Base-by-base conservation (phyloP, 2,329 filamentous ascomycete species). In the Alternaria ventricosa region DNA sequence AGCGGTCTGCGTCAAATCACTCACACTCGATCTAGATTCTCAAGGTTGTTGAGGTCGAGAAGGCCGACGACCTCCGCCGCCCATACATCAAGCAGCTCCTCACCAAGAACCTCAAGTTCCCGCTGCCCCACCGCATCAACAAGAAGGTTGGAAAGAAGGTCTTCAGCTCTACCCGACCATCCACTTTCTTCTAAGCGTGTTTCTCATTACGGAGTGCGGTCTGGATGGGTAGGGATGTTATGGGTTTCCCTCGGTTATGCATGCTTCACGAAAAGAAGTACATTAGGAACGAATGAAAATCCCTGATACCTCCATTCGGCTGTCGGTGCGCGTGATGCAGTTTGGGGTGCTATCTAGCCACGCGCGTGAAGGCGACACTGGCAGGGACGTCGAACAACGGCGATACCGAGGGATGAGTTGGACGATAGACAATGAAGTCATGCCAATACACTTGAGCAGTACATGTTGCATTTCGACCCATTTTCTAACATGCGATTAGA, bases 41-140 rank as follows among this genome's bases (percentile, higher is more conserved):
- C 84, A 96, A 96, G 86, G 95, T 99, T 79, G 92, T 97, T 80
- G 96, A 99, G 88, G 84, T 99, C 81, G 92, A 97, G 88, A 97
- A 97, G 90, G 87, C 85, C 81, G 93, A 94, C 76, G 93, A 96
- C 82, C 87, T 99, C 88, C 96, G 95, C 88, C 93, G 96, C 84
- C 95, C 96, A 75, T 99, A 99, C 91, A 97, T 99, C 89, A 96
- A 94, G 89, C 96, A 99, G 88, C 93, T 99, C 84, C 86, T 97
- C 83, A 86, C 88, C 85, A 98, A 98, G 92, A 84, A 89, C 85
- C 92, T 99, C 85, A 93, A 92, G 86, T 99, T 99, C 93, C 96
- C 96, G 83, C 93, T 99, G 77, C 96, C 96, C 83, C 96, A 99
- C 90, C 96, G 96, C 81, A 86, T 94, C 81, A 88, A 90, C 87